These are phyloP conservation scores for Trypanosoma cruzi DNA, from an alignment of 208 protist species.

Conservation along the genomic window DNA sequence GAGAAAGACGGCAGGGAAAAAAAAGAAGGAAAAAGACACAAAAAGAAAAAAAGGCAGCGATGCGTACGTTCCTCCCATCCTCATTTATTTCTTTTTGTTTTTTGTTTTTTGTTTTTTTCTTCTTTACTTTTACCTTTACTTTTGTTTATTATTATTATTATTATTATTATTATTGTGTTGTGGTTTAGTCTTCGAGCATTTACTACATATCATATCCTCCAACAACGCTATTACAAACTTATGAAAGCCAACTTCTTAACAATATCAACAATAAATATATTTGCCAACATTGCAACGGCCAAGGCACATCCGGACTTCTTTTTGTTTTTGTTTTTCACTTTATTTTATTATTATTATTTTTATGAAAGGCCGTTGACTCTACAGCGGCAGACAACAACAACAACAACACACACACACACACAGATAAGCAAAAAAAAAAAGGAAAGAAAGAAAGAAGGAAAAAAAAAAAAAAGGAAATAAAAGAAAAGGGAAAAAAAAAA, in stretches of 20 bases:
- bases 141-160: no score
- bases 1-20: no score
- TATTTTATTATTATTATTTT: no score
- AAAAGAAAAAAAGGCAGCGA: background rate
- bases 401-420: no score
- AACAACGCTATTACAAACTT: background rate
- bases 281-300: no score
- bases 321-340: no score
- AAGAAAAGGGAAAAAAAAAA: background rate
- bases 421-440: no score
- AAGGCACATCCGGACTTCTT: background rate
- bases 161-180: no score
- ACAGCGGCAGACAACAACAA: no score
- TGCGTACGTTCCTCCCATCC: background rate
- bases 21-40: background rate
- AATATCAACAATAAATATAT: no score
- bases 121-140: no score
- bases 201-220: background rate
- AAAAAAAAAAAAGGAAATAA: background rate
- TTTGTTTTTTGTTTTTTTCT: background rate
- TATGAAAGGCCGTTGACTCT: no score
- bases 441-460: background rate
- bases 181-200: background rate
- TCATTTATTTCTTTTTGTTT: background rate
- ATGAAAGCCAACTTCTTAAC: conserved; percentile 3